These are phyloP conservation scores for Kernera saxatilis DNA, from an alignment of 345 rosid genomes.

Conservation along the genomic window DNA sequence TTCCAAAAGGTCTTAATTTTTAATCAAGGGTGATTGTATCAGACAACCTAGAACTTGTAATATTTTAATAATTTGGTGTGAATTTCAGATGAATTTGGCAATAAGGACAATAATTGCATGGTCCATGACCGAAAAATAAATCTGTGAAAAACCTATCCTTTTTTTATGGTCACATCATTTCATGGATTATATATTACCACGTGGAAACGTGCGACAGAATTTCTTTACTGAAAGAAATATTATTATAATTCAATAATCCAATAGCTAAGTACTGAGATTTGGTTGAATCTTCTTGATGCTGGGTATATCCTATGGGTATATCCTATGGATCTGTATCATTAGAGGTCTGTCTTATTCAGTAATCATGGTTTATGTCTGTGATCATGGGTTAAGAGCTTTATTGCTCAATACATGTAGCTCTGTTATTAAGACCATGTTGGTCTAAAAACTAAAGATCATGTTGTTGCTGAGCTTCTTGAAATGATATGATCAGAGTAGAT, in stretches of 20 bases:
- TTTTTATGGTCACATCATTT: slow-evolving; percentile 24
- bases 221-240: slow-evolving; percentile 1
- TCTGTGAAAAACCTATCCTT: not conserved
- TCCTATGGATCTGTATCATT: slow-evolving; percentile 5
- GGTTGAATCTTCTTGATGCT: not conserved
- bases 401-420: not conserved
- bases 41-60: slow-evolving; percentile 9
- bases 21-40: slow-evolving; percentile 2
- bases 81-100: not conserved
- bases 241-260: slow-evolving; percentile 8
- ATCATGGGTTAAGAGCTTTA: not conserved
- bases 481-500: not conserved
- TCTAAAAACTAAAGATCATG: not conserved
- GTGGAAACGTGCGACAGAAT: slow-evolving; percentile 23
- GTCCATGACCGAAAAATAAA: not conserved
- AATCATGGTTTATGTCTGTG: not conserved
- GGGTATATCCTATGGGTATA: not conserved
- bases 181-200: slow-evolving; percentile 22
- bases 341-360: slow-evolving; percentile 4
- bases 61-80: slow-evolving; percentile 6
- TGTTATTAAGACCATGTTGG: not conserved
- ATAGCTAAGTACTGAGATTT: not conserved
- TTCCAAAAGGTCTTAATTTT: not conserved
- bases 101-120: slow-evolving; percentile 32
- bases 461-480: not conserved